Conservation (phyloP, 176 grass and related monocot genomes). For the Carex littledalei region DNA sequence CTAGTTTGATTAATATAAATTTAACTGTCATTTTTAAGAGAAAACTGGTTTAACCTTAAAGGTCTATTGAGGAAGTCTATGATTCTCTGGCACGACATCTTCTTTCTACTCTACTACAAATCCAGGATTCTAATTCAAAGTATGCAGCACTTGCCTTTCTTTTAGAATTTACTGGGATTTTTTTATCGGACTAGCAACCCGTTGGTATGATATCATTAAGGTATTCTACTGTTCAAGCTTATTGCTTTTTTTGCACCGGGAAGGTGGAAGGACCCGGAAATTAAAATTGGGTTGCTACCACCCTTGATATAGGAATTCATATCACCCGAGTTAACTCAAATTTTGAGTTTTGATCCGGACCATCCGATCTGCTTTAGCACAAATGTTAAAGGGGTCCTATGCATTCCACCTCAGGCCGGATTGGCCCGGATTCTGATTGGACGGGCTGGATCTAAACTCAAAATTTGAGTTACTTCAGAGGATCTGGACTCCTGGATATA, state of each 20-base stretch:
- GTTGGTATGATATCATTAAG: neutral
- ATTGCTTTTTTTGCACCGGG: neutral
- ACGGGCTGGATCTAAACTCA: too few relatives aligned
- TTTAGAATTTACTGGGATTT: neutral
- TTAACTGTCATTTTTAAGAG: constrained; percentile 10
- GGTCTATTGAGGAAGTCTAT: constrained; percentile 84
- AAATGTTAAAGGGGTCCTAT: too few relatives aligned
- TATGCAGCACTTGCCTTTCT: constrained; percentile 28
- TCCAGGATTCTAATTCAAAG: constrained; percentile 57
- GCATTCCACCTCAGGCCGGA: too few relatives aligned
- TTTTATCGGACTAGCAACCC: neutral
- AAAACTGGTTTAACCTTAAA: constrained; percentile 17
- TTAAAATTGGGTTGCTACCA: neutral
- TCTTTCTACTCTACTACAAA: constrained; percentile 42
- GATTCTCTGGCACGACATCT: constrained; percentile 64
- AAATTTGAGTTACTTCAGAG: too few relatives aligned
- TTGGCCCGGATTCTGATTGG: too few relatives aligned
- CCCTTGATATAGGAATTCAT: neutral
- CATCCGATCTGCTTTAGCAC: too few relatives aligned
- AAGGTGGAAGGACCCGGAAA: neutral
- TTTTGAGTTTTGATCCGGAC: too few relatives aligned
- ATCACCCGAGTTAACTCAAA: too few relatives aligned
- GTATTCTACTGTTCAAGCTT: neutral
- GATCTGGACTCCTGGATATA: neutral
- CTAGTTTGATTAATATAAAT: neutral